phyloP scores from a whole-genome alignment of 345 rosid species.

The Orychophragmus violaceus region DNA sequence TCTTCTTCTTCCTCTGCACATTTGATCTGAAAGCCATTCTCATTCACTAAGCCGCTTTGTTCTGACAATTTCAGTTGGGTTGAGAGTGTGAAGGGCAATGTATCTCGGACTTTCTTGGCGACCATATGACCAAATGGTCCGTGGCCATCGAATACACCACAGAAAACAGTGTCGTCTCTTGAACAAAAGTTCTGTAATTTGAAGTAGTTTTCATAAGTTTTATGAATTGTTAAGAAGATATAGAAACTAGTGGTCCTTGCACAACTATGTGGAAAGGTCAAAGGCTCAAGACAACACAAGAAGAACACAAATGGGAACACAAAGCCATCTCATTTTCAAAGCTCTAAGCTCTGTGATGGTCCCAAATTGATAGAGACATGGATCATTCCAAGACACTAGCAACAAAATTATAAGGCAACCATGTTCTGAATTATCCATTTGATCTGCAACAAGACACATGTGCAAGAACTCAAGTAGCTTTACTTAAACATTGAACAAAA shows the following conservation, averaged over 20 bases:
- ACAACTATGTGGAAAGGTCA: conserved; percentile 3
- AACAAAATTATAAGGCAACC: conserved; percentile 10
- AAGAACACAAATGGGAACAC: conserved; percentile 22
- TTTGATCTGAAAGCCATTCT: not conserved
- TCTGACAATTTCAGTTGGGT: conserved; percentile 53
- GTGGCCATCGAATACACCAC: conserved; percentile 97
- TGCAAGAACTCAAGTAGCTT: not conserved
- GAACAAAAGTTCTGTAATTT: conserved; percentile 64
- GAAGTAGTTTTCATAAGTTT: conserved; percentile 21
- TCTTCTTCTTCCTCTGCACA: conserved; percentile 45
- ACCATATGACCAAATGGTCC: conserved; percentile 98
- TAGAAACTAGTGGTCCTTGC: conserved; percentile 25
- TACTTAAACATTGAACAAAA: not conserved
- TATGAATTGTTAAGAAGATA: conserved; percentile 8
- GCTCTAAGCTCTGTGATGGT: conserved; percentile 15
- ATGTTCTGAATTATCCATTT: not conserved
- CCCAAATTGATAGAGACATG: conserved; percentile 16
- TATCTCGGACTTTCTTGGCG: conserved; percentile 81
- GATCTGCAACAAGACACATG: not conserved
- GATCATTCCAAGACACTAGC: conserved; percentile 24
- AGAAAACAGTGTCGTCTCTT: conserved; percentile 60
- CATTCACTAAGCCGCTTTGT: conserved; percentile 28
- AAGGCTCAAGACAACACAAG: conserved; percentile 24
- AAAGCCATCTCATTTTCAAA: conserved; percentile 22
- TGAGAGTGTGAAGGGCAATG: conserved; percentile 61